phyloP scores from a whole-genome alignment of 305 asterid species.

The Solanum aculeatissimum region DNA sequence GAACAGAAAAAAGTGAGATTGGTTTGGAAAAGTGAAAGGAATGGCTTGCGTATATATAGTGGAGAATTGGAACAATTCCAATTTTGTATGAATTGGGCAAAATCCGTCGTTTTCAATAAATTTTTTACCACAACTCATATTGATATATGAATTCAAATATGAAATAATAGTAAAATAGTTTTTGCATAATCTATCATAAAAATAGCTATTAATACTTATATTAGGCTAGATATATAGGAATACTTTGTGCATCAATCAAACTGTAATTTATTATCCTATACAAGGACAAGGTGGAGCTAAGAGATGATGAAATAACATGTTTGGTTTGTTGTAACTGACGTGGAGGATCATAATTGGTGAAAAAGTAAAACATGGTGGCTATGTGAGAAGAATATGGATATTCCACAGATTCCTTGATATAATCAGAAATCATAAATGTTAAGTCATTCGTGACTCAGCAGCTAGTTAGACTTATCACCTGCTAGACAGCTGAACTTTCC shows the following conservation, averaged over 20 bases:
- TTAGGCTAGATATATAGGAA: rapidly evolving
- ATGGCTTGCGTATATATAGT: not conserved
- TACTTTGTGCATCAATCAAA: not conserved
- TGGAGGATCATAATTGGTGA: constrained; percentile 17
- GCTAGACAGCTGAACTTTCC: not conserved
- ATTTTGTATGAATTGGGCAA: not conserved
- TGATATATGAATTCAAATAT: no score
- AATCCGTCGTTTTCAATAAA: no score
- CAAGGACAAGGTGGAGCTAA: not conserved
- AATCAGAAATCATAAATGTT: not conserved
- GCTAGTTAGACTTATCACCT: not conserved
- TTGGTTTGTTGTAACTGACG: constrained; percentile 1
- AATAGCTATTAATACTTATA: no score
- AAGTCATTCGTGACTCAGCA: not conserved
- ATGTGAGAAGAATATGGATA: not conserved
- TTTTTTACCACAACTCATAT: no score
- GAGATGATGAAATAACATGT: not conserved
- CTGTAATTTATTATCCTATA: no score
- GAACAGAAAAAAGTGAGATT: not conserved
- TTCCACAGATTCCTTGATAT: not conserved
- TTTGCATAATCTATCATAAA: no score
- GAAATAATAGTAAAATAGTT: not conserved
- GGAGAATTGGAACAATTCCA: not conserved
- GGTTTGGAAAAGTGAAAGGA: not conserved
- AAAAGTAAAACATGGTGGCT: not conserved